These are phyloP conservation scores for Gilbertella persicaria DNA, from an alignment of 371 early-diverging fungal genomes.

Conservation along the genomic window DNA sequence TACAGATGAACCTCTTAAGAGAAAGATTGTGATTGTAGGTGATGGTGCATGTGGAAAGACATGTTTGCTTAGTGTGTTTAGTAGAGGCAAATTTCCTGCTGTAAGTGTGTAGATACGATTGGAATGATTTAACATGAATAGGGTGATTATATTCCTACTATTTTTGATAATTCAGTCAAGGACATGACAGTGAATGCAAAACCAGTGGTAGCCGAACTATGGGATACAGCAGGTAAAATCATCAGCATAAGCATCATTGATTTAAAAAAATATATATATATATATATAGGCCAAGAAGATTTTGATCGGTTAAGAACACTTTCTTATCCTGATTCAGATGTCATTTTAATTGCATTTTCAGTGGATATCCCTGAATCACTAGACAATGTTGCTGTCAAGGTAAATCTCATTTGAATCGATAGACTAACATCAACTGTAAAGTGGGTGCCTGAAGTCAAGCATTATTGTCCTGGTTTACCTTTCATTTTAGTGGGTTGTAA, in stretches of 20 bases:
- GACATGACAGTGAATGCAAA: slow-evolving; percentile 74
- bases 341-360: slow-evolving; percentile 49
- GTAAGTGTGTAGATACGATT: slow-evolving; percentile 17
- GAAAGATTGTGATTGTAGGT: slow-evolving; percentile 75
- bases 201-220: slow-evolving; percentile 73
- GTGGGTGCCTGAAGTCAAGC: slow-evolving; percentile 56
- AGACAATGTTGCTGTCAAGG: slow-evolving; percentile 40
- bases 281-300: slow-evolving; percentile 55
- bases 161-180: slow-evolving; percentile 82
- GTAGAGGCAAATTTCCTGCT: slow-evolving; percentile 59
- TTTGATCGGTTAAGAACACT: slow-evolving; percentile 51
- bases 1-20: slow-evolving; percentile 21
- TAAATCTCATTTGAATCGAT: neutral
- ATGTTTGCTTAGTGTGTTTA: slow-evolving; percentile 59
- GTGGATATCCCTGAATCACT: slow-evolving; percentile 48
- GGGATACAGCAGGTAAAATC: slow-evolving; percentile 82
- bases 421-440: slow-evolving; percentile 5
- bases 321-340: slow-evolving; percentile 51
- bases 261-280: neutral
- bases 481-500: slow-evolving; percentile 52
- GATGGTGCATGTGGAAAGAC: slow-evolving; percentile 75
- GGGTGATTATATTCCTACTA: slow-evolving; percentile 55
- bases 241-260: neutral
- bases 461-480: slow-evolving; percentile 46
- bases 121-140: neutral